phyloP scores from a whole-genome alignment of 2,329 filamentous ascomycete genomes.

The Aspergillus fijiensis region DNA sequence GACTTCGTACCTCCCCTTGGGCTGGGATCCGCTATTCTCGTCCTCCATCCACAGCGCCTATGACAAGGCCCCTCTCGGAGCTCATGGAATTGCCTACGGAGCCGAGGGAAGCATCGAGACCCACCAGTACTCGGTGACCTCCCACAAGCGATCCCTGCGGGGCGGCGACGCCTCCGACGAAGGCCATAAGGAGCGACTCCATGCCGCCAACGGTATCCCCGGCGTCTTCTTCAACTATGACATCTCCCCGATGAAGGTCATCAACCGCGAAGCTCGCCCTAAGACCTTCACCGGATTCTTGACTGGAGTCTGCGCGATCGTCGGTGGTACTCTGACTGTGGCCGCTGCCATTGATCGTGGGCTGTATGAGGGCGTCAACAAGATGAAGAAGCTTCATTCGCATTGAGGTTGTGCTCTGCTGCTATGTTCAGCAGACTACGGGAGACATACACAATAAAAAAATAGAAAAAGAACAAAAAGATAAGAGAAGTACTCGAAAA shows the following conservation, averaged over 20 bases:
- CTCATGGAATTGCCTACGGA: slow-evolving; percentile 64
- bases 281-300: slow-evolving; percentile 93
- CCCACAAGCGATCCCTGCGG: slow-evolving; percentile 82
- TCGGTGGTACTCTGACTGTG: slow-evolving; percentile 92
- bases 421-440: neutral
- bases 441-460: slow-evolving; percentile 2
- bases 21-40: slow-evolving; percentile 68
- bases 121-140: slow-evolving; percentile 97
- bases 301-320: slow-evolving; percentile 88
- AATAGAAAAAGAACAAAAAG: slow-evolving; percentile 1
- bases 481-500: slow-evolving; percentile 1
- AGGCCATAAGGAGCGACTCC: slow-evolving; percentile 87
- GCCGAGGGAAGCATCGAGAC: slow-evolving; percentile 85
- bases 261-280: slow-evolving; percentile 86
- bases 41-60: slow-evolving; percentile 38
- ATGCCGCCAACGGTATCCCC: slow-evolving; percentile 87
- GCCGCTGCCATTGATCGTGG: slow-evolving; percentile 90
- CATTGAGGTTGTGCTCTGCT: slow-evolving; percentile 39
- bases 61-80: slow-evolving; percentile 64
- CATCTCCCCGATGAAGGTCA: slow-evolving; percentile 99
- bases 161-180: slow-evolving; percentile 83
- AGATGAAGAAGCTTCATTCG: slow-evolving; percentile 81
- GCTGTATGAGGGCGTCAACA: slow-evolving; percentile 81
- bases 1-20: slow-evolving; percentile 89
- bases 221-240: slow-evolving; percentile 99